Percentiles rank a stretch among this genome's conserved stretches.
Conservation (phyloP, 805 yeast genomes). For the Barnettozyma salicaria region DNA sequence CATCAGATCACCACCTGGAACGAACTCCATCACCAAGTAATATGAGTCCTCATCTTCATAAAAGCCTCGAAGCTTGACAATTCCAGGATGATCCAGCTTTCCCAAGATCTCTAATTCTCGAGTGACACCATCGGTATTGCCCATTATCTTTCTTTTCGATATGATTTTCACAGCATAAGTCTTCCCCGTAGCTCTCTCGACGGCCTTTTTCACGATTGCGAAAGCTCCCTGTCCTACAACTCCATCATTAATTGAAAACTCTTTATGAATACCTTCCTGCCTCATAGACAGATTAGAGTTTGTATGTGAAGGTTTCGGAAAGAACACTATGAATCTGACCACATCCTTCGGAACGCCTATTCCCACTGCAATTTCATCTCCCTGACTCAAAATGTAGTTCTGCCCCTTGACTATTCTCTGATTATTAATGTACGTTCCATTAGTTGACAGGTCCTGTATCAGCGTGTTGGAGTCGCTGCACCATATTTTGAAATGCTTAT, state of each 20-base stretch:
- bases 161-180: conserved; percentile 90
- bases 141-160: conserved; percentile 71
- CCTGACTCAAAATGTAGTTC: conserved; percentile 78
- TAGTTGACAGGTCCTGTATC: conserved; percentile 68
- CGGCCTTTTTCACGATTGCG: conserved; percentile 90
- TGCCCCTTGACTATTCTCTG: conserved; percentile 66
- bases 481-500: conserved; percentile 69
- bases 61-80: conserved; percentile 76
- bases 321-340: conserved; percentile 40
- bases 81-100: conserved; percentile 75
- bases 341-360: conserved; percentile 73
- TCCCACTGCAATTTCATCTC: conserved; percentile 91
- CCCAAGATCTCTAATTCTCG: conserved; percentile 80
- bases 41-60: conserved; percentile 78
- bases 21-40: conserved; percentile 91
- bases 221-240: conserved; percentile 97
- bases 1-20: conserved; percentile 96
- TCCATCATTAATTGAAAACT: conserved; percentile 75
- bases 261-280: conserved; percentile 49
- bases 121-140: conserved; percentile 74
- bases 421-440: conserved; percentile 86
- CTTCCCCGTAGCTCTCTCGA: conserved; percentile 78
- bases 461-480: conserved; percentile 47
- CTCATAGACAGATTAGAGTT: conserved; percentile 14
- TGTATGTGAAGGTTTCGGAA: conserved; percentile 21